Evolutionary conservation across 2,329 filamentous ascomycete genomes (phyloP).

Genomic region (Elsinoe australis): DNA sequence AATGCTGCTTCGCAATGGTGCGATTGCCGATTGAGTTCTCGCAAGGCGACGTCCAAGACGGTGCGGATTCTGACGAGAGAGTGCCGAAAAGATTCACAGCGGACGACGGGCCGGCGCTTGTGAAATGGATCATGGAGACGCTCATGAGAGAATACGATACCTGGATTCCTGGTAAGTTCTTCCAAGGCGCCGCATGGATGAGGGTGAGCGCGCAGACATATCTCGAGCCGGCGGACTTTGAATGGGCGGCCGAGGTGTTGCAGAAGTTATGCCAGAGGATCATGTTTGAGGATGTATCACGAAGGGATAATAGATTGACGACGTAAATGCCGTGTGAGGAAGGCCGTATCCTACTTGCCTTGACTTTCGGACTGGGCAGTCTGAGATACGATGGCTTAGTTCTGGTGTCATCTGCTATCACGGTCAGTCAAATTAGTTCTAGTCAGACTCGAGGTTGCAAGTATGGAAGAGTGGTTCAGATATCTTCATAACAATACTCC

Average conservation of each 20-base stretch:
- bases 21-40: conserved; percentile 4
- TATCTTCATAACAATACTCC: conserved; percentile 12
- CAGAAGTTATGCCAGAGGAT: background rate
- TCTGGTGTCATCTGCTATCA: too few species aligned
- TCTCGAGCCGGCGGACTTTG: conserved; percentile 11
- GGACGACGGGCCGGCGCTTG: background rate
- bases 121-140: conserved; percentile 14
- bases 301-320: too few species aligned
- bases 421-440: too few species aligned
- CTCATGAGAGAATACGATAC: conserved; percentile 7
- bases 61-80: background rate
- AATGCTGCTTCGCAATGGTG: conserved; percentile 15
- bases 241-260: conserved; percentile 8
- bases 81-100: background rate
- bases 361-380: too few species aligned
- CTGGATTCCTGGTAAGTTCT: conserved; percentile 11
- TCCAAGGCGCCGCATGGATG: conserved; percentile 8
- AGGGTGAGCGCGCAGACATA: conserved; percentile 15
- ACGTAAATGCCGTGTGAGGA: too few species aligned
- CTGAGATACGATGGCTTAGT: too few species aligned
- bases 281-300: background rate
- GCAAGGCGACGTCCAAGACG: too few species aligned
- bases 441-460: too few species aligned
- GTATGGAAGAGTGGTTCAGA: too few species aligned
- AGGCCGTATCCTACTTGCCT: too few species aligned